phyloP scores from a whole-genome alignment of 768 basidiomycete species.

The Kwoniella newhampshirensis region DNA sequence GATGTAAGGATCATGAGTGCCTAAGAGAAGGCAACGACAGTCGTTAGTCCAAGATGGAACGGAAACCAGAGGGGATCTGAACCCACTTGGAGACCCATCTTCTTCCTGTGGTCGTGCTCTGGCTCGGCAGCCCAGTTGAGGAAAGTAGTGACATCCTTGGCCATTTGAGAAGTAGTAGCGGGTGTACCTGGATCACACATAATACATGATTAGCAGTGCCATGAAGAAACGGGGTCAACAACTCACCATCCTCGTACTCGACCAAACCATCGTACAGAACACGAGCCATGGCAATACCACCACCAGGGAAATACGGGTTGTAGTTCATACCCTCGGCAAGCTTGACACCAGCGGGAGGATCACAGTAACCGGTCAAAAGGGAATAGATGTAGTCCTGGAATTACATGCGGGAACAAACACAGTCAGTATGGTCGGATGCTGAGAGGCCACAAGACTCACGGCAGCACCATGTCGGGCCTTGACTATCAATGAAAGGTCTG shows the following conservation, averaged over 20 bases:
- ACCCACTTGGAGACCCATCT: slow-evolving; percentile 77
- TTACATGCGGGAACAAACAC: not conserved
- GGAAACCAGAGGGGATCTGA: not conserved
- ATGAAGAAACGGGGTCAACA: not conserved
- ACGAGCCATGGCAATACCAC: slow-evolving; percentile 95
- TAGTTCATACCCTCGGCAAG: slow-evolving; percentile 90
- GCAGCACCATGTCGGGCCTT: slow-evolving; percentile 97
- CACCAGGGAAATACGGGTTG: slow-evolving; percentile 88
- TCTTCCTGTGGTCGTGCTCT: slow-evolving; percentile 96
- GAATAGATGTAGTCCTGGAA: slow-evolving; percentile 99
- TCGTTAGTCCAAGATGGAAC: not conserved
- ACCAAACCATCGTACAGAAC: slow-evolving; percentile 93
- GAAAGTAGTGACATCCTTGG: slow-evolving; percentile 96
- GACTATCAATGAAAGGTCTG: slow-evolving; percentile 93
- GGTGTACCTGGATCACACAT: slow-evolving; percentile 67
- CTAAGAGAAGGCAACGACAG: slow-evolving; percentile 26
- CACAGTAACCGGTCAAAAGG: slow-evolving; percentile 93
- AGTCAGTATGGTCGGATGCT: not conserved
- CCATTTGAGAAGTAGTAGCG: slow-evolving; percentile 96
- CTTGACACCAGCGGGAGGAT: slow-evolving; percentile 72
- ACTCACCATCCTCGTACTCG: slow-evolving; percentile 88
- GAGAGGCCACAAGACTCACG: slow-evolving; percentile 61
- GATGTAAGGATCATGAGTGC: slow-evolving; percentile 89
- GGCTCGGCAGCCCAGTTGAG: slow-evolving; percentile 96
- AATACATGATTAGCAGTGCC: not conserved